Percentiles rank a stretch among this genome's conserved stretches.
These are phyloP conservation scores for Hippophae gyantsensis DNA, from an alignment of 306 rosid species.

Conservation along the genomic window DNA sequence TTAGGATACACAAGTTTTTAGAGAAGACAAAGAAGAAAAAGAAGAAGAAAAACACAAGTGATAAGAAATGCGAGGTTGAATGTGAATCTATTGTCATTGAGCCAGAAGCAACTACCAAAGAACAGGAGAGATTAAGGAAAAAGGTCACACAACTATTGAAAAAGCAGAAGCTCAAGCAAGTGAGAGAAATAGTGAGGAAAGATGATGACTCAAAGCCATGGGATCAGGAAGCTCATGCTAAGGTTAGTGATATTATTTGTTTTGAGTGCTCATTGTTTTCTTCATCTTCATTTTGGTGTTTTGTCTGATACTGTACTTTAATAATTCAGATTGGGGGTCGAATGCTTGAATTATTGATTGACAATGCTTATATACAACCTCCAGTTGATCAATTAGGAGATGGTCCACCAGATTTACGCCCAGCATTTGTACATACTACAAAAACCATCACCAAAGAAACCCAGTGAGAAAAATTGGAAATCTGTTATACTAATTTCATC, in stretches of 20 bases:
- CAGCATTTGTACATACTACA: constrained; percentile 69
- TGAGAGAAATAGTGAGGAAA: constrained; percentile 38
- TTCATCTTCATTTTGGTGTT: constrained; percentile 12
- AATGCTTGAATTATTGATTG: constrained; percentile 57
- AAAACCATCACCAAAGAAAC: constrained; percentile 40
- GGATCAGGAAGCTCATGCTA: constrained; percentile 84
- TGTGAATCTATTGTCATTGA: constrained; percentile 24
- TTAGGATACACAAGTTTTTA: constrained; percentile 54
- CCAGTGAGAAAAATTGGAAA: constrained; percentile 42
- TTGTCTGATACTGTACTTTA: constrained; percentile 12
- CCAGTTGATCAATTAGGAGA: constrained; percentile 63
- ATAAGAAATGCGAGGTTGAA: constrained; percentile 27
- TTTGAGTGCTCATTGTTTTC: neutral
- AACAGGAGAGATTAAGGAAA: constrained; percentile 32
- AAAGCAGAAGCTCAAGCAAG: constrained; percentile 54
- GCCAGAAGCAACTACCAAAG: constrained; percentile 25
- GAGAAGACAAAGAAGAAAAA: constrained; percentile 41
- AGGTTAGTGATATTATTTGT: constrained; percentile 51
- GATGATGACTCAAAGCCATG: constrained; percentile 65
- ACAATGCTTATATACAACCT: constrained; percentile 84
- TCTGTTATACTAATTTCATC: neutral
- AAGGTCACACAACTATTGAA: constrained; percentile 49
- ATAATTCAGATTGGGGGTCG: constrained; percentile 71
- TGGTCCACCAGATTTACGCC: constrained; percentile 72
- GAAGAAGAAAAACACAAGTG: constrained; percentile 24